A percentile compares a stretch with the other conserved stretches of the same genome.
Evolutionary conservation across 1,284 basidiomycete genomes (phyloP).

Genomic region (Lentinus polychrous): DNA sequence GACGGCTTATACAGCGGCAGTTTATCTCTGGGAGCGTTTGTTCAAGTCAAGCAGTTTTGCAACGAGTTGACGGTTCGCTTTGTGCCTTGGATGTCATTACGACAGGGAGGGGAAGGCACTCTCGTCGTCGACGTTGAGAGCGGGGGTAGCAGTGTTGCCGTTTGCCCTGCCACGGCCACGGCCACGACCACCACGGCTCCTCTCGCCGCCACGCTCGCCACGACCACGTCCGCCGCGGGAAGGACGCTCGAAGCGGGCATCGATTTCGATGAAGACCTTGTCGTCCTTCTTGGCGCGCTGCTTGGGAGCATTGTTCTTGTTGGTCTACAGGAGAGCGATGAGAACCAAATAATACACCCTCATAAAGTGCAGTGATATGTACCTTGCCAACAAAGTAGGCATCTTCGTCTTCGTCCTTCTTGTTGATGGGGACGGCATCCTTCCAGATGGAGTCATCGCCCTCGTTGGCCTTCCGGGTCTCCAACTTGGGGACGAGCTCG

Average conservation of each 20-base stretch:
- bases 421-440: slow-evolving; percentile 53
- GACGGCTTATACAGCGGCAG: slow-evolving; percentile 3
- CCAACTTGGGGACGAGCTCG: slow-evolving; percentile 60
- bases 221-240: slow-evolving; percentile 48
- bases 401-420: slow-evolving; percentile 51
- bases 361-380: slow-evolving; percentile 13
- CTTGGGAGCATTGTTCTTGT: slow-evolving; percentile 44
- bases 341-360: no score
- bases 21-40: background rate
- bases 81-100: slow-evolving; percentile 24
- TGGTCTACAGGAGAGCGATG: slow-evolving; percentile 36
- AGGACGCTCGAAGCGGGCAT: slow-evolving; percentile 71
- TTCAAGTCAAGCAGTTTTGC: background rate
- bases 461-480: slow-evolving; percentile 66
- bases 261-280: slow-evolving; percentile 73
- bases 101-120: slow-evolving; percentile 80
- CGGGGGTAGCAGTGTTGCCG: slow-evolving; percentile 26
- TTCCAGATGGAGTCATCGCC: slow-evolving; percentile 58
- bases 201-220: slow-evolving; percentile 28
- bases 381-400: slow-evolving; percentile 77
- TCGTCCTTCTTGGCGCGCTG: slow-evolving; percentile 68
- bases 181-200: slow-evolving; percentile 31
- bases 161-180: slow-evolving; percentile 36
- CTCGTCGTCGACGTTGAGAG: slow-evolving; percentile 70
- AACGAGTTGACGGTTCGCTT: no score